A percentile compares a stretch with the other conserved stretches of the same genome.
Evolutionary conservation across 1,284 basidiomycete species (phyloP).

Genomic region (Vanrija humicola): DNA sequence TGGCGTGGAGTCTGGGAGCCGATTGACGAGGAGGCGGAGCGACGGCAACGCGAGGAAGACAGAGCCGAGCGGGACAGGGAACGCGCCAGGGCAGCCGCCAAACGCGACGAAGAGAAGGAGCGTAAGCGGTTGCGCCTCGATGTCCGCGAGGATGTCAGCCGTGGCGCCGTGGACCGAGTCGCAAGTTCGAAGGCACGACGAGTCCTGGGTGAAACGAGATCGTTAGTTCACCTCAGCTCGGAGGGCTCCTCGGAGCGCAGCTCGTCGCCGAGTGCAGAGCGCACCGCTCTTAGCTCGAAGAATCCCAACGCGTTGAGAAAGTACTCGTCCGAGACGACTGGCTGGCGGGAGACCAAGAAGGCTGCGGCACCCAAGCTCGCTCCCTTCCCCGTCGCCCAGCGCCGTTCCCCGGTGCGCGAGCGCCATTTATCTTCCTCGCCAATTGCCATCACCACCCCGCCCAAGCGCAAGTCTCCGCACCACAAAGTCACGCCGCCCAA

Average conservation of each 20-base stretch:
- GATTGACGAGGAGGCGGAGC: neutral
- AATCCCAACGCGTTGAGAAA: neutral
- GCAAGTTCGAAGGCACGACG: neutral
- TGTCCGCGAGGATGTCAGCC: neutral
- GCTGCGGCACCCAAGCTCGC: neutral
- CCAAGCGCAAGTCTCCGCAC: slow-evolving; percentile 7
- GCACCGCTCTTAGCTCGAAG: neutral
- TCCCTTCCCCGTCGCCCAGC: neutral
- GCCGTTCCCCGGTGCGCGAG: too few relatives aligned
- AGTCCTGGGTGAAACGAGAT: slow-evolving; percentile 13
- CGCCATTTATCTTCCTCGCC: neutral
- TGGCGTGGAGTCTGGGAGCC: slow-evolving; percentile 8
- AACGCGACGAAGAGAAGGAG: slow-evolving; percentile 2
- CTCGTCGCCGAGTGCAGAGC: slow-evolving; percentile 8
- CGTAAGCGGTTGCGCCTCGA: slow-evolving; percentile 4
- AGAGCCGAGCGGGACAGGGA: slow-evolving; percentile 1
- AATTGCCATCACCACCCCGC: slow-evolving; percentile 2
- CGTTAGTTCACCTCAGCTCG: slow-evolving; percentile 10
- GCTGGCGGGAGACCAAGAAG: neutral
- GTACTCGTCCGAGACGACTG: neutral
- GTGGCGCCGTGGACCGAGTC: neutral
- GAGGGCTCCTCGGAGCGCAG: slow-evolving; percentile 7
- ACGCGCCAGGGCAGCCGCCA: neutral
- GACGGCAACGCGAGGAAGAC: neutral
- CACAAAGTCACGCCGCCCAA: slow-evolving; percentile 29